Evolutionary conservation across 2,329 filamentous ascomycete genomes (phyloP).

Genomic region (Colletotrichum sp.): DNA sequence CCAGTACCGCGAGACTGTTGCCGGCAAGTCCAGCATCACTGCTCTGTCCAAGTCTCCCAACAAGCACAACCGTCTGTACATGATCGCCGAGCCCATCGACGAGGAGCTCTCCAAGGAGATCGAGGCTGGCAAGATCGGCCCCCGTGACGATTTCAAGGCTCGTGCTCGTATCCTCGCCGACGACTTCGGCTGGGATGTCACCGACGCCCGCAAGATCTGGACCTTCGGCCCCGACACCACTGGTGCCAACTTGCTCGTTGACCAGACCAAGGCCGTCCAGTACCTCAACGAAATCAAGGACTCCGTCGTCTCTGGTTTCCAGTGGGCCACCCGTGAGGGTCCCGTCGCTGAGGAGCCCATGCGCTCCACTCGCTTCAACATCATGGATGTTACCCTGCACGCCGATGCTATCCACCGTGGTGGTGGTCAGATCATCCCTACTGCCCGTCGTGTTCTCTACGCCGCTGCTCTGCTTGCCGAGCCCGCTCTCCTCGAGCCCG

Average conservation of each 20-base stretch:
- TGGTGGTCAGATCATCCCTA: conserved; percentile 98
- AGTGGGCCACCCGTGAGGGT: conserved; percentile 98
- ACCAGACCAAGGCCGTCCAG: conserved; percentile 99
- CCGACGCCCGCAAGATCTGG: conserved; percentile 99
- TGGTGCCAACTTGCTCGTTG: conserved; percentile 97
- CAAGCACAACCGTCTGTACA: conserved; percentile 99
- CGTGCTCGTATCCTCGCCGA: conserved; percentile 96
- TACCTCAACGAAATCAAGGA: conserved; percentile 99
- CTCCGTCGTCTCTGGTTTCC: conserved; percentile 99
- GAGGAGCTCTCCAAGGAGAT: conserved; percentile 94
- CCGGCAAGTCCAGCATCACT: conserved; percentile 85
- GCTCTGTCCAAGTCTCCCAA: conserved; percentile 99
- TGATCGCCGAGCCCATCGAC: conserved; percentile 86
- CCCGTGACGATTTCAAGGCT: conserved; percentile 98
- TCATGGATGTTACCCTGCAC: conserved; percentile 99
- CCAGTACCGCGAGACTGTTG: conserved; percentile 97
- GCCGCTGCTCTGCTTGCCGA: conserved; percentile 90
- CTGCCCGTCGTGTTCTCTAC: conserved; percentile 96
- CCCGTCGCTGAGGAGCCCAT: conserved; percentile 98
- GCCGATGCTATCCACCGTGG: conserved; percentile 99
- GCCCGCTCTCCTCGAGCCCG: conserved; percentile 91
- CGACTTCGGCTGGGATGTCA: conserved; percentile 99
- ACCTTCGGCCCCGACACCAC: conserved; percentile 98
- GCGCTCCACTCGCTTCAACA: conserved; percentile 97
- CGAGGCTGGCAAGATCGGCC: conserved; percentile 87